Conservation (phyloP, 495 filamentous ascomycete genomes). For the Rusavskia elegans region DNA sequence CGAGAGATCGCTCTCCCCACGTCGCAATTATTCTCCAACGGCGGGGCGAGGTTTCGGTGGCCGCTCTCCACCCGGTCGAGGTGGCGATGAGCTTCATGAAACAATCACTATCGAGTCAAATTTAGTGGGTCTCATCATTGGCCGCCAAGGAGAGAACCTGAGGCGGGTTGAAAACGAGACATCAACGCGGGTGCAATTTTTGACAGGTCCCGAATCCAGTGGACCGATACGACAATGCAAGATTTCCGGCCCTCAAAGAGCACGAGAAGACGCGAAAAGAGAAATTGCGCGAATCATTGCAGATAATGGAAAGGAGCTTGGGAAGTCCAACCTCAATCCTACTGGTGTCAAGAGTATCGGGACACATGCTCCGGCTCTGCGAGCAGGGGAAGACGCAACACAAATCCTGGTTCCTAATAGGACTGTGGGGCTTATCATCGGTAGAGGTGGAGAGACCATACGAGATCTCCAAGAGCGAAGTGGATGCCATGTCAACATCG, state of each 20-base stretch:
- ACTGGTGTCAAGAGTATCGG: slow-evolving; percentile 11
- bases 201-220: slow-evolving; percentile 47
- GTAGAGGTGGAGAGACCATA: slow-evolving; percentile 72
- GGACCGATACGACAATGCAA: slow-evolving; percentile 60
- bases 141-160: slow-evolving; percentile 67
- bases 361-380: slow-evolving; percentile 32
- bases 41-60: slow-evolving; percentile 18
- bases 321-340: slow-evolving; percentile 8
- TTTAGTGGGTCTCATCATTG: slow-evolving; percentile 71
- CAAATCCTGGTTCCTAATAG: slow-evolving; percentile 86
- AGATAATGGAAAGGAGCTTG: slow-evolving; percentile 53
- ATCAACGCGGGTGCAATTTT: slow-evolving; percentile 63
- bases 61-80: slow-evolving; percentile 33
- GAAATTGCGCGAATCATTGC: slow-evolving; percentile 70
- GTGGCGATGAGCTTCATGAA: slow-evolving; percentile 47
- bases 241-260: slow-evolving; percentile 50
- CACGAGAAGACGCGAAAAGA: slow-evolving; percentile 51
- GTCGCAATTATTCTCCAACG: slow-evolving; percentile 33
- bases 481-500: slow-evolving; percentile 77
- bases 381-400: slow-evolving; percentile 56
- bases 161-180: slow-evolving; percentile 62
- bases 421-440: slow-evolving; percentile 74
- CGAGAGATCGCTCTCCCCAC: slow-evolving; percentile 48
- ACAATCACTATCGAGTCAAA: slow-evolving; percentile 61
- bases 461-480: slow-evolving; percentile 78